These are phyloP conservation scores for Prunus campanulata DNA, from an alignment of 306 rosid species.

Conservation along the genomic window DNA sequence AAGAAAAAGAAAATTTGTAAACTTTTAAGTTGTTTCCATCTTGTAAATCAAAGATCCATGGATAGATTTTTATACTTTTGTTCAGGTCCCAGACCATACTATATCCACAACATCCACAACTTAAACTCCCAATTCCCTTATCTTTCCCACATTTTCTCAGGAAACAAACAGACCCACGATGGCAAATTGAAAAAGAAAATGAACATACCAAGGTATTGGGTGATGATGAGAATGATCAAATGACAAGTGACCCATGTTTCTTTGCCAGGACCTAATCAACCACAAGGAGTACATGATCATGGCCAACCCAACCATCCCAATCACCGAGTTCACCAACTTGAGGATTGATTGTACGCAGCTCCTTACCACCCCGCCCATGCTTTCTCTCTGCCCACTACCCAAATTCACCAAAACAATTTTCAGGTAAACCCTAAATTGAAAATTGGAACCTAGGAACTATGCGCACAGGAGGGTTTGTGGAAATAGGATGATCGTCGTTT, in stretches of 20 bases:
- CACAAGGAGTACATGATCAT: constrained; percentile 61
- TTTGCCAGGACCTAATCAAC: constrained; percentile 79
- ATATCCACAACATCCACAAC: background rate
- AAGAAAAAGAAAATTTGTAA: background rate
- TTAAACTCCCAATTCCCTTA: background rate
- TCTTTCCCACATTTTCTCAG: constrained; percentile 2
- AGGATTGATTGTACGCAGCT: constrained; percentile 68
- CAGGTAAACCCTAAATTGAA: background rate
- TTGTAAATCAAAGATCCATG: too few species aligned
- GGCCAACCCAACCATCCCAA: constrained; percentile 76
- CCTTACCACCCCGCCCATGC: constrained; percentile 51
- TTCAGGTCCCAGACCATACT: background rate
- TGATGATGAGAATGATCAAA: constrained; percentile 51
- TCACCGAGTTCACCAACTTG: constrained; percentile 73
- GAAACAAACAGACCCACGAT: background rate
- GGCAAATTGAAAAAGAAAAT: background rate
- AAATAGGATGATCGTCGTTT: background rate
- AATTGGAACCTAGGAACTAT: background rate
- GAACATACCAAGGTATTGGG: constrained; percentile 58
- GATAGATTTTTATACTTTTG: too few species aligned
- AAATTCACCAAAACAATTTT: constrained; percentile 5
- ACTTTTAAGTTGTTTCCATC: too few species aligned
- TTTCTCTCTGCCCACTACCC: background rate
- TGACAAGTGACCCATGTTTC: constrained; percentile 46
- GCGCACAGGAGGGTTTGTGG: background rate